Conservation (phyloP, 495 filamentous ascomycete genomes). For the Parathielavia appendiculata region DNA sequence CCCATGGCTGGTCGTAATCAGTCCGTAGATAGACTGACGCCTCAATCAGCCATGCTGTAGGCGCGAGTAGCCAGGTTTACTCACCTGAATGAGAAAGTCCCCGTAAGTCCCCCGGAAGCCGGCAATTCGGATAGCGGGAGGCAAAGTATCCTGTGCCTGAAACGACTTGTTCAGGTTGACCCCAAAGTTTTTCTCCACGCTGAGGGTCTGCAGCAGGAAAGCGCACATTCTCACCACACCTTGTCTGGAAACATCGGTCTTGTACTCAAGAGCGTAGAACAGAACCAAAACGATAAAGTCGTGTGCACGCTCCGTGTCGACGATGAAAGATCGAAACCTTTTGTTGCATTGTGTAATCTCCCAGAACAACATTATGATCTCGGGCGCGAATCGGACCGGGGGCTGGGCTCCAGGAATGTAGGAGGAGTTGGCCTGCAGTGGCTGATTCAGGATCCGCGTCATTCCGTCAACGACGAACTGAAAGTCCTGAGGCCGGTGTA, state of each 20-base stretch:
- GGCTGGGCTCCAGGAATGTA: slow-evolving; percentile 86
- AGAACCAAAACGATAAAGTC: slow-evolving; percentile 88
- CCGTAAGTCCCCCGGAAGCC: slow-evolving; percentile 89
- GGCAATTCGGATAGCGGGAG: slow-evolving; percentile 68
- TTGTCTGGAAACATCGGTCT: slow-evolving; percentile 78
- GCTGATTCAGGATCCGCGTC: slow-evolving; percentile 88
- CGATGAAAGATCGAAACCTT: slow-evolving; percentile 92
- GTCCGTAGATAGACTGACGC: slow-evolving; percentile 75
- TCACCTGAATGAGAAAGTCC: slow-evolving; percentile 87
- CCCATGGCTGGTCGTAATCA: slow-evolving; percentile 89
- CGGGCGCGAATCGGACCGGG: slow-evolving; percentile 80
- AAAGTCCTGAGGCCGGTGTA: slow-evolving; percentile 94
- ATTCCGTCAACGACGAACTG: slow-evolving; percentile 97
- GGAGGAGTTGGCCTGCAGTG: slow-evolving; percentile 77
- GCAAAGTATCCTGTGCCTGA: slow-evolving; percentile 82
- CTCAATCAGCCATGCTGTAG: slow-evolving; percentile 29
- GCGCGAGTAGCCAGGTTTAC: slow-evolving; percentile 26
- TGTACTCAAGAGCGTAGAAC: slow-evolving; percentile 88
- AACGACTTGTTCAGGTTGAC: slow-evolving; percentile 85
- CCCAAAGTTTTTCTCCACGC: slow-evolving; percentile 87
- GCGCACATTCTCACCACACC: slow-evolving; percentile 94
- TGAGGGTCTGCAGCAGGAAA: slow-evolving; percentile 92
- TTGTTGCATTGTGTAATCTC: slow-evolving; percentile 97
- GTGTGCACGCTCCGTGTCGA: slow-evolving; percentile 88
- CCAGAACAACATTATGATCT: slow-evolving; percentile 98